phyloP scores from a whole-genome alignment of 2,329 filamentous ascomycete species.

The Cercospora janseana region DNA sequence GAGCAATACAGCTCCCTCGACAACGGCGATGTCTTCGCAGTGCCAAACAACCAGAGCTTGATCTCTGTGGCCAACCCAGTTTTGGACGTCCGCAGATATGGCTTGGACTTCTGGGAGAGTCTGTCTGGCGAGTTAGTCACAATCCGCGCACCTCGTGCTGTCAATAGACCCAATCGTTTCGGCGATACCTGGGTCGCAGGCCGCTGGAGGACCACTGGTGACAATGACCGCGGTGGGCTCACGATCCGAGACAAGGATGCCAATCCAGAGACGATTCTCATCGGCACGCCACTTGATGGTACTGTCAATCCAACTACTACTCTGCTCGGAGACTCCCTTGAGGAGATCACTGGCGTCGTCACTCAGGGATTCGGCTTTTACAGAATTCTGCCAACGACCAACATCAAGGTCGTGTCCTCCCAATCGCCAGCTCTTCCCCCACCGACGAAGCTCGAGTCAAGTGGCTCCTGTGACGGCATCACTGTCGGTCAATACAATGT shows the following conservation, averaged over 20 bases:
- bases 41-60: conserved; percentile 61
- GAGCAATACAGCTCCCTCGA: conserved; percentile 62
- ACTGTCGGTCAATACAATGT: conserved; percentile 69
- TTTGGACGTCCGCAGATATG: conserved; percentile 61
- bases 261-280: conserved; percentile 67
- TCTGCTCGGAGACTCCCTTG: conserved; percentile 63
- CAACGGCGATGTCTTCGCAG: conserved; percentile 61
- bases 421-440: conserved; percentile 49
- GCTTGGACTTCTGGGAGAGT: conserved; percentile 73
- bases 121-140: conserved; percentile 67
- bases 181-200: conserved; percentile 70
- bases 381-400: conserved; percentile 63
- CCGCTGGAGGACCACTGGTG: conserved; percentile 61
- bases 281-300: conserved; percentile 65
- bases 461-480: conserved; percentile 58
- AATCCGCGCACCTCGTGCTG: conserved; percentile 55
- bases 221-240: conserved; percentile 62
- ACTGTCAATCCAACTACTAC: conserved; percentile 58
- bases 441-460: conserved; percentile 54
- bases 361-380: conserved; percentile 68
- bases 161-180: conserved; percentile 61
- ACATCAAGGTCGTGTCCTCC: conserved; percentile 50
- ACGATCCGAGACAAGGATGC: conserved; percentile 63
- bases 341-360: conserved; percentile 67
- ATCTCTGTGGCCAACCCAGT: conserved; percentile 60